Base-by-base conservation (phyloP, 2,329 filamentous ascomycete species). In the Nannizziopsis barbatae region DNA sequence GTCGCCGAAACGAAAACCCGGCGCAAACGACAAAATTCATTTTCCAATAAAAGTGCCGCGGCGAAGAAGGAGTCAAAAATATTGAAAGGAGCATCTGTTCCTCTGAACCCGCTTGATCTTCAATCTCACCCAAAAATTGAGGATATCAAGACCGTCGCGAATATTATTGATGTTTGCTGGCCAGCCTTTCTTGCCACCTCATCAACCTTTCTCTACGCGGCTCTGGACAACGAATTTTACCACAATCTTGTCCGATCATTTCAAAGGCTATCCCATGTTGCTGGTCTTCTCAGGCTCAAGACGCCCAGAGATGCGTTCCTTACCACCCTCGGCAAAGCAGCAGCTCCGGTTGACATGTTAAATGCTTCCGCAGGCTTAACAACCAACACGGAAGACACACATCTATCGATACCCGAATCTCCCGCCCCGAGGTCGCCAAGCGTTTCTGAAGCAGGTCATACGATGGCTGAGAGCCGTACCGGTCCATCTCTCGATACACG, bases 241-340 rank as follows among this genome's bases (percentile, higher is more conserved):
- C 89, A 95, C 56, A 80, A 83, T 8, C 72, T 98, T 1, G 90
- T 98, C 18, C 79, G 92, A 55, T 86, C 90, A 0, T 94, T 96
- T 57, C 92, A 98, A 59, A 88, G 93, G 55, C 86, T 98, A 59
- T 85, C 92, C 0, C 93, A 98, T 62, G 90, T 96, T 2, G 87
- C 92, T 35, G 93, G 92, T 4, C 72, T 98, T 41, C 69, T 98
- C 7, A 81, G 89, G 53, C 76, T 96, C 8, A 72, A 76, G 10
- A 95, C 90, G 0, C 89, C 92, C 0, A 76, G 92, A 55, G 92
- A 98, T 71, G 92, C 92, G 0, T 93, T 98, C 59, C 72, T 98
- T 31, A 96, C 92, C 0, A 95, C 90, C 0, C 71, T 98, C 2
- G 88, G 87, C 0, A 98, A 98, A 67, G 83, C 89, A 38, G 88